A percentile compares a stretch with the other conserved stretches of the same genome.
phyloP scores from a whole-genome alignment of 2,329 filamentous ascomycete species.

The Grosmannia serpens region DNA sequence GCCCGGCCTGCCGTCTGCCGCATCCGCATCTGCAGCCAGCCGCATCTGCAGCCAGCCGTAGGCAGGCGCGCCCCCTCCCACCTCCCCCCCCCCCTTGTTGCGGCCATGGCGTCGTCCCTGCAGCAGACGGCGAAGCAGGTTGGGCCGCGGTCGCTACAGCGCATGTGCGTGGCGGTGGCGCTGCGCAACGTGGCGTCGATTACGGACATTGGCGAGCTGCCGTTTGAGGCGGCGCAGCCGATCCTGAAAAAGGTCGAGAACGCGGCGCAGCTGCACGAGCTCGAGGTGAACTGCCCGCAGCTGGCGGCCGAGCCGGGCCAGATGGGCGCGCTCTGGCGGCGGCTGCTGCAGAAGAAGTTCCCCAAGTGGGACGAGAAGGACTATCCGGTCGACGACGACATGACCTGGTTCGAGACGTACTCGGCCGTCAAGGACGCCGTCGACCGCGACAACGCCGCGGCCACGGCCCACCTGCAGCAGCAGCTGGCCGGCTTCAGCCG shows the following conservation, averaged over 20 bases:
- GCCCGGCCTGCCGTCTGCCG: too few species aligned
- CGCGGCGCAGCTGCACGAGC: slow-evolving; percentile 59
- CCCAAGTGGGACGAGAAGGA: slow-evolving; percentile 52
- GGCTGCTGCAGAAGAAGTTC: slow-evolving; percentile 70
- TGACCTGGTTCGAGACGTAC: slow-evolving; percentile 71
- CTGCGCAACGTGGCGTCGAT: slow-evolving; percentile 46
- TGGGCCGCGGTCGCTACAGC: slow-evolving; percentile 30
- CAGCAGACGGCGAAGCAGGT: slow-evolving; percentile 3
- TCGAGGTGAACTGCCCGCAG: slow-evolving; percentile 70
- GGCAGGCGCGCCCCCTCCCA: background rate
- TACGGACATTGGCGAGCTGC: slow-evolving; percentile 59
- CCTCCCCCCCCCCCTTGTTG: background rate
- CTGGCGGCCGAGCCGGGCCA: slow-evolving; percentile 55
- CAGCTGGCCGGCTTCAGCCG: slow-evolving; percentile 46
- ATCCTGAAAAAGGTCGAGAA: slow-evolving; percentile 63
- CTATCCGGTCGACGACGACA: slow-evolving; percentile 52
- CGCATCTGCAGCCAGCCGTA: too few species aligned
- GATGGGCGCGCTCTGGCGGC: slow-evolving; percentile 63
- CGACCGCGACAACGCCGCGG: slow-evolving; percentile 42
- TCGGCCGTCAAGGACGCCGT: slow-evolving; percentile 43
- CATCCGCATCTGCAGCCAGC: too few species aligned
- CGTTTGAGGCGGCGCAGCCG: slow-evolving; percentile 52
- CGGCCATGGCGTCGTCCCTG: slow-evolving; percentile 1
- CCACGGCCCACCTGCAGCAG: slow-evolving; percentile 45
- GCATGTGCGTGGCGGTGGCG: slow-evolving; percentile 38